Conservation (phyloP, 176 grass and related monocot species). For the Eragrostis nindensis region DNA sequence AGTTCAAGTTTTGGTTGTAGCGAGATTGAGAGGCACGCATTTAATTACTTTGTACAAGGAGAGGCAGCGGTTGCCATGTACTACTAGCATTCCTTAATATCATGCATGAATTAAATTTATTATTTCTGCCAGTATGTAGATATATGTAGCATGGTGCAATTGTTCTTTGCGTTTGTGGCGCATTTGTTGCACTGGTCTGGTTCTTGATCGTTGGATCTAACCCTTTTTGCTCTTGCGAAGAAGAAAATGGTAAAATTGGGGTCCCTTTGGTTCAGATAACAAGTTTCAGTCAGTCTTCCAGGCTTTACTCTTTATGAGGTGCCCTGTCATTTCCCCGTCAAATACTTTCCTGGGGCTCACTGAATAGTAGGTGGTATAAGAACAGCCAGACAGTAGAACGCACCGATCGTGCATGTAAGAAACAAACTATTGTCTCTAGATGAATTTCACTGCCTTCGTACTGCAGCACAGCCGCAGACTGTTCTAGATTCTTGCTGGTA, state of each 20-base stretch:
- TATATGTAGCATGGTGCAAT: not conserved
- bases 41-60: too few relatives aligned
- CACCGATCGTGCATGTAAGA: not conserved
- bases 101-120: conserved; percentile 11
- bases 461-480: not conserved
- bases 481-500: conserved; percentile 21
- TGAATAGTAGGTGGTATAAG: not conserved
- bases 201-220: not conserved
- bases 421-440: not conserved
- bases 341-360: not conserved
- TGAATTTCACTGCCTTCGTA: not conserved
- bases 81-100: not conserved
- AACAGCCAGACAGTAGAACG: too few relatives aligned
- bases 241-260: not conserved
- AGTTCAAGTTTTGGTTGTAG: conserved; percentile 27
- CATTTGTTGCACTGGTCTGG: not conserved
- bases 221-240: not conserved
- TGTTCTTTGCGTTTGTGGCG: too few relatives aligned
- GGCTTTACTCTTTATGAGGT: not conserved
- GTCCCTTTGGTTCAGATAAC: too few relatives aligned
- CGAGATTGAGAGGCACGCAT: not conserved
- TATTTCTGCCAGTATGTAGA: not conserved
- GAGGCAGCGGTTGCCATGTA: conserved; percentile 38
- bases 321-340: not conserved
- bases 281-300: not conserved